Evolutionary conservation across 2,329 filamentous ascomycete genomes (phyloP).

Genomic region (Coniochaeta sp.): DNA sequence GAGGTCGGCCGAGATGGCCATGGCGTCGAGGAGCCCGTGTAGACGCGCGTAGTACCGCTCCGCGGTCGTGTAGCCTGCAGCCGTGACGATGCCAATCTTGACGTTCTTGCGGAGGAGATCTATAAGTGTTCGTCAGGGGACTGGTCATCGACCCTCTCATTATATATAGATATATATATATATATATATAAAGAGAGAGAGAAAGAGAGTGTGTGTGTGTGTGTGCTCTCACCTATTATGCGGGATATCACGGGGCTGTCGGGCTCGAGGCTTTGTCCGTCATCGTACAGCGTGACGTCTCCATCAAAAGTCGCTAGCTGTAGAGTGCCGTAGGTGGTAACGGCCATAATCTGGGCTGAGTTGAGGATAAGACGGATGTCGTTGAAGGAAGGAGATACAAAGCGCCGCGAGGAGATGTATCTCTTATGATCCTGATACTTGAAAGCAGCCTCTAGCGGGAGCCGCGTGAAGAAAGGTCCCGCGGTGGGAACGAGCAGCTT

Average conservation of each 20-base stretch:
- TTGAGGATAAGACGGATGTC: conserved; percentile 90
- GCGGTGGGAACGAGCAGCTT: conserved; percentile 86
- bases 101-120: conserved; percentile 71
- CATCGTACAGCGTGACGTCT: conserved; percentile 91
- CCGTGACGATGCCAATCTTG: conserved; percentile 91
- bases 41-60: conserved; percentile 81
- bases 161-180: too few relatives aligned
- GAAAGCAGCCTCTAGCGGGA: conserved; percentile 85
- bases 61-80: conserved; percentile 87
- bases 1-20: conserved; percentile 52
- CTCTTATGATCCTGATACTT: conserved; percentile 79
- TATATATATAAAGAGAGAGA: too few relatives aligned
- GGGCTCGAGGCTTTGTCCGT: conserved; percentile 71
- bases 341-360: conserved; percentile 86
- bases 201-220: too few relatives aligned
- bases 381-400: conserved; percentile 95
- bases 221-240: conserved; percentile 39
- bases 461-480: conserved; percentile 86
- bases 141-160: too few relatives aligned
- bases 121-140: conserved; percentile 9
- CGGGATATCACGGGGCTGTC: conserved; percentile 69
- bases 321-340: conserved; percentile 66
- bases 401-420: conserved; percentile 82
- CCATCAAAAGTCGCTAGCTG: conserved; percentile 94
- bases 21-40: conserved; percentile 76